A percentile compares a stretch with the other conserved stretches of the same genome.
Evolutionary conservation across 129 eudicot species (phyloP).

Genomic region (Heracleum sosnowskyi): DNA sequence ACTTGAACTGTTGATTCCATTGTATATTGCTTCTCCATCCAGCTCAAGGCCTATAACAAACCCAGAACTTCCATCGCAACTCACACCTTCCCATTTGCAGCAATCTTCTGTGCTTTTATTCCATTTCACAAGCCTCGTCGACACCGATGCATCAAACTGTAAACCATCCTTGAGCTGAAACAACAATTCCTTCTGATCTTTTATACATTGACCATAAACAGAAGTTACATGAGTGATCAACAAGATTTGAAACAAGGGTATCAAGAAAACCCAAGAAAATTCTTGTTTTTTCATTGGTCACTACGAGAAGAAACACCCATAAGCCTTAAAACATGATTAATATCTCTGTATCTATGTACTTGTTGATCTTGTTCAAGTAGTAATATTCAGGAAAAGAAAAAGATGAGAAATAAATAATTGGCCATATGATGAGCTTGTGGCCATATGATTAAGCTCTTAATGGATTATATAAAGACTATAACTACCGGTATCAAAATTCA

Average conservation of each 20-base stretch:
- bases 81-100: constrained; percentile 25
- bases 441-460: not conserved
- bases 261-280: constrained; percentile 14
- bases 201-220: constrained; percentile 18
- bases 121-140: constrained; percentile 20
- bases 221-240: not conserved
- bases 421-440: not conserved
- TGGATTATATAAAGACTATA: no score
- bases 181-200: constrained; percentile 13
- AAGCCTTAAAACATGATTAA: not conserved
- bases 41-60: constrained; percentile 15
- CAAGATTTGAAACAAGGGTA: constrained; percentile 2
- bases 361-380: not conserved
- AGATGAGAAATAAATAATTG: not conserved
- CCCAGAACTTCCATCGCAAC: constrained; percentile 12
- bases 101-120: constrained; percentile 14
- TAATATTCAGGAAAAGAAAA: not conserved
- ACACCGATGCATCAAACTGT: not conserved
- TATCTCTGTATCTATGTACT: not conserved
- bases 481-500: not conserved
- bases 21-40: constrained; percentile 7
- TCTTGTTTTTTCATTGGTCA: not conserved
- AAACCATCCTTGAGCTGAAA: constrained; percentile 11
- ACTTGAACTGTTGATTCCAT: constrained; percentile 30
- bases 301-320: not conserved